These are phyloP conservation scores for Nicotiana sylvestris DNA, from an alignment of 257 asterid genomes.

Conservation along the genomic window DNA sequence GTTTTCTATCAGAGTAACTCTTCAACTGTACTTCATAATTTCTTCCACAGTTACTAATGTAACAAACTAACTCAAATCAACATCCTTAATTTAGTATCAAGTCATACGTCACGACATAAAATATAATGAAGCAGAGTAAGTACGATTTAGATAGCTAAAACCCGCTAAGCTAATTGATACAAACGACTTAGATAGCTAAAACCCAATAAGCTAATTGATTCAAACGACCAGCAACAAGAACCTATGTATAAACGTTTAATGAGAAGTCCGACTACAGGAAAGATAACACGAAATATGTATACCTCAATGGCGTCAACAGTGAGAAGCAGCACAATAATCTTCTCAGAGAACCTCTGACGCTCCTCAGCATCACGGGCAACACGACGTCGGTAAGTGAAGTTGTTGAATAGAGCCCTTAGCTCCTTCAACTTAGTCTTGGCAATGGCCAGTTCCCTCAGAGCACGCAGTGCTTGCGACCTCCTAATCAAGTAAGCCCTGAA, in stretches of 20 bases:
- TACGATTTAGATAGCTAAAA: neutral
- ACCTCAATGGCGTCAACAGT: constrained; percentile 98
- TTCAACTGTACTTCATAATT: neutral
- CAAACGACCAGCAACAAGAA: neutral
- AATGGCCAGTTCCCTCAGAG: constrained; percentile 85
- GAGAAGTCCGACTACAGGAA: neutral
- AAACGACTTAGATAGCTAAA: neutral
- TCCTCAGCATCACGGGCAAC: constrained; percentile 71
- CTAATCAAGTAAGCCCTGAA: constrained; percentile 73
- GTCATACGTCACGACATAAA: too few species aligned
- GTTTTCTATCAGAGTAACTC: neutral
- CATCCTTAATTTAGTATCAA: neutral
- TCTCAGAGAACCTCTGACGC: constrained; percentile 84
- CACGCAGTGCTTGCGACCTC: constrained; percentile 84
- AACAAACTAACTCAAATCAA: neutral
- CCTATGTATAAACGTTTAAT: neutral
- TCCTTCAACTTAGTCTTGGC: constrained; percentile 91
- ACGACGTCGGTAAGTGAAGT: constrained; percentile 82
- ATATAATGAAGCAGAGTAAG: neutral
- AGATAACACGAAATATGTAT: neutral
- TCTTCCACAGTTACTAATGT: neutral
- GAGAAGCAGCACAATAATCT: constrained; percentile 84
- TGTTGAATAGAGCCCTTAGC: constrained; percentile 73
- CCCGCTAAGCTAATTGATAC: neutral
- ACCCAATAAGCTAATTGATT: neutral